Conservation (phyloP, 495 filamentous ascomycete species). For the Penicillium flavigenum region DNA sequence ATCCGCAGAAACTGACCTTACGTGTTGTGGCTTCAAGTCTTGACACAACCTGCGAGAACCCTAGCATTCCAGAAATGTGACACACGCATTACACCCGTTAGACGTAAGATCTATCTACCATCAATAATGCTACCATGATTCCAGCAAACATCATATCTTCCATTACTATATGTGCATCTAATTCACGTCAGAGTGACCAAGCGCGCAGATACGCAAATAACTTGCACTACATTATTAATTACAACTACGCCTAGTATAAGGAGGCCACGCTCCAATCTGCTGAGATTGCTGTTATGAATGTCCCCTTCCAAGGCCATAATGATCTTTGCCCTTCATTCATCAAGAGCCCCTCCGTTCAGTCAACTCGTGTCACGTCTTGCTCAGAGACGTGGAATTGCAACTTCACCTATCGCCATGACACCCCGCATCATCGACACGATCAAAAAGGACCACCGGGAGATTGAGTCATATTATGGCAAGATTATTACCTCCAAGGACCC, state of each 20-base stretch:
- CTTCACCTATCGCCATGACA: neutral
- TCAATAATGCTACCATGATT: no score
- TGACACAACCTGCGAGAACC: no score
- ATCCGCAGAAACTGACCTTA: no score
- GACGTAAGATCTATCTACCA: no score
- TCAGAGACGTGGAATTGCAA: neutral
- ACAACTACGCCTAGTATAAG: neutral
- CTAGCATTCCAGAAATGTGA: no score
- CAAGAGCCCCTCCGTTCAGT: neutral
- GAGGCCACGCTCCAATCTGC: neutral
- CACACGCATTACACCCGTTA: no score
- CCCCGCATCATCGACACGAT: slow-evolving; percentile 31
- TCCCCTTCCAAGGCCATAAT: neutral
- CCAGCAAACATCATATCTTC: neutral
- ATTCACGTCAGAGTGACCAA: neutral
- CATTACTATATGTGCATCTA: neutral
- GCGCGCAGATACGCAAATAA: neutral
- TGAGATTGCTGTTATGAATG: neutral
- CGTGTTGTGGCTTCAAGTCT: no score
- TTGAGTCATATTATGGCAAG: slow-evolving; percentile 55
- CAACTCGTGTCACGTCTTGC: neutral
- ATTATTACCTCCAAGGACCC: slow-evolving; percentile 47
- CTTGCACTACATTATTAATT: neutral
- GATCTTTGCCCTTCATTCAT: neutral
- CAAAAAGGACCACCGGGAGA: slow-evolving; percentile 59